These are phyloP conservation scores for Hydrangea macrophylla DNA, from an alignment of 148 eudicot species.

Conservation along the genomic window DNA sequence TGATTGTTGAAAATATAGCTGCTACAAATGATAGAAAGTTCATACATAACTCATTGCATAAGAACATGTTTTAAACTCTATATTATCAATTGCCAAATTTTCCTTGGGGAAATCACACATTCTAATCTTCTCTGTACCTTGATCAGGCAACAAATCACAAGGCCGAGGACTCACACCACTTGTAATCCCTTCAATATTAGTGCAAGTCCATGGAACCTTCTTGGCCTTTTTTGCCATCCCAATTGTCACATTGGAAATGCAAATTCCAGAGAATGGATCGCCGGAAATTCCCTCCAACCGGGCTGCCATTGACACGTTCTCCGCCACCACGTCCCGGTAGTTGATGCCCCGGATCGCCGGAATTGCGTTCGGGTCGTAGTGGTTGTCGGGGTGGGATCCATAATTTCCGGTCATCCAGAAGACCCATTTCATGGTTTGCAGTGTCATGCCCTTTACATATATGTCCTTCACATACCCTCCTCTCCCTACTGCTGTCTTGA, in stretches of 20 bases:
- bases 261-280: conserved; percentile 38
- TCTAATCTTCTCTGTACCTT: conserved; percentile 22
- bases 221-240: conserved; percentile 41
- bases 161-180: conserved; percentile 35
- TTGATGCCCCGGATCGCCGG: conserved; percentile 31
- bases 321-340: conserved; percentile 38
- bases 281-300: conserved; percentile 38
- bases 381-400: conserved; percentile 33
- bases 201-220: conserved; percentile 45
- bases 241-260: conserved; percentile 40
- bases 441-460: conserved; percentile 36
- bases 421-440: conserved; percentile 53
- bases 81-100: conserved; percentile 14
- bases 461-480: conserved; percentile 82
- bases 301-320: conserved; percentile 36
- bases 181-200: conserved; percentile 27
- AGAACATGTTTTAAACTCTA: conserved; percentile 18
- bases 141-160: conserved; percentile 29
- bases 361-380: conserved; percentile 27
- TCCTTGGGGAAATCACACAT: conserved; percentile 21
- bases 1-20: too few relatives aligned
- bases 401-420: conserved; percentile 55
- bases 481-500: conserved; percentile 81
- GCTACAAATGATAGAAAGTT: not conserved
- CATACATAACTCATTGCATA: not conserved